phyloP scores from a whole-genome alignment of 768 basidiomycete genomes.

The Chalciporus chontae region DNA sequence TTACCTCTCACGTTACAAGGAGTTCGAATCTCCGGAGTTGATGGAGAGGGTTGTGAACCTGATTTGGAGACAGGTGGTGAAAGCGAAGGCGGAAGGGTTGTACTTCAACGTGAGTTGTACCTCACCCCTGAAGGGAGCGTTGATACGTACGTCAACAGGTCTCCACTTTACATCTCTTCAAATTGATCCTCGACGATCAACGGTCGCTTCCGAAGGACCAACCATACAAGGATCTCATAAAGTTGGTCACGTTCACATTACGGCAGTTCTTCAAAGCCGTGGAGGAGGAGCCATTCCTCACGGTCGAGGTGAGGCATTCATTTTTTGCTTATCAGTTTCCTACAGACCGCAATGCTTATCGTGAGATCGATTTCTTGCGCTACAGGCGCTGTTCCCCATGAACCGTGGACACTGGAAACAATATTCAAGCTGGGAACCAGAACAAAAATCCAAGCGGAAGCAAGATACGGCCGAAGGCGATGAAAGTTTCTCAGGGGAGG shows the following conservation, averaged over 20 bases:
- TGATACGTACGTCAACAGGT: slow-evolving; percentile 52
- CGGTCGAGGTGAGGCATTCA: slow-evolving; percentile 70
- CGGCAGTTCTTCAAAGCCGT: slow-evolving; percentile 94
- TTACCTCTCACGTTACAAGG: slow-evolving; percentile 81
- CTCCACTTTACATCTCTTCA: slow-evolving; percentile 86
- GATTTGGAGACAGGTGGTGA: slow-evolving; percentile 88
- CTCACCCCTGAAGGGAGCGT: slow-evolving; percentile 1
- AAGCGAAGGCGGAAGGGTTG: slow-evolving; percentile 87
- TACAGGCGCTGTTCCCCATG: slow-evolving; percentile 85
- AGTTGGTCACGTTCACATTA: slow-evolving; percentile 81
- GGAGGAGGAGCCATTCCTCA: slow-evolving; percentile 78
- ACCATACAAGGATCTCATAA: slow-evolving; percentile 77
- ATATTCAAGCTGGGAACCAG: slow-evolving; percentile 73
- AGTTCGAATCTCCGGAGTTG: slow-evolving; percentile 70
- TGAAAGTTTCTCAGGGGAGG: slow-evolving; percentile 55
- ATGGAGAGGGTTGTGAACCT: slow-evolving; percentile 89
- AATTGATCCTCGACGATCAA: slow-evolving; percentile 78
- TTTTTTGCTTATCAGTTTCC: slow-evolving; percentile 22
- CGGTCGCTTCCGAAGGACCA: slow-evolving; percentile 74
- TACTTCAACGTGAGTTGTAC: slow-evolving; percentile 80
- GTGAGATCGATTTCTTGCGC: slow-evolving; percentile 2
- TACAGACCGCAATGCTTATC: slow-evolving; percentile 20
- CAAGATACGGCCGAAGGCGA: slow-evolving; percentile 32
- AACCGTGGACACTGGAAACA: slow-evolving; percentile 85
- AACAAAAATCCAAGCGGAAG: slow-evolving; percentile 37